A percentile compares a stretch with the other conserved stretches of the same genome.
These are phyloP conservation scores for Geosmithia morbida DNA, from an alignment of 2,329 filamentous ascomycete genomes.

Conservation along the genomic window DNA sequence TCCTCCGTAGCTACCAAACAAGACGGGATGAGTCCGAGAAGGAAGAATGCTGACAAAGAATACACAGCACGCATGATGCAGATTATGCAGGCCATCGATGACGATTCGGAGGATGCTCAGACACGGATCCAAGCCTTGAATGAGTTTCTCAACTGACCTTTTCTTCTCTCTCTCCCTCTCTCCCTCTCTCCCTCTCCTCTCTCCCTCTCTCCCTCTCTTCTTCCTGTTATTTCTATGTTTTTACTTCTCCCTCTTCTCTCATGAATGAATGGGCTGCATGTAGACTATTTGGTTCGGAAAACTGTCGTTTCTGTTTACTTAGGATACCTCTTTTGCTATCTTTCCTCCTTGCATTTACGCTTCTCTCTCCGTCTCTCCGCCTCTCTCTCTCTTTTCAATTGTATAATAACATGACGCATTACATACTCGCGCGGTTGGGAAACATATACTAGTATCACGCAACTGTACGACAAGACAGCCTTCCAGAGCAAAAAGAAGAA, in stretches of 20 bases:
- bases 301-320: neutral
- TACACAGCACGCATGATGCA: constrained; percentile 47
- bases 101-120: constrained; percentile 43
- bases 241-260: neutral
- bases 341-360: neutral
- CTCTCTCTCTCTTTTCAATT: neutral
- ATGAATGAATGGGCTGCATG: neutral
- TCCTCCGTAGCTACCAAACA: too few species aligned
- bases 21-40: neutral
- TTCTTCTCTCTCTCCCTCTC: too few species aligned
- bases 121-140: constrained; percentile 44
- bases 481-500: too few species aligned
- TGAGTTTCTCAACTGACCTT: constrained; percentile 21
- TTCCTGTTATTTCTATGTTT: neutral
- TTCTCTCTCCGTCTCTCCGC: neutral
- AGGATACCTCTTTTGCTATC: neutral
- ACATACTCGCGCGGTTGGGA: neutral
- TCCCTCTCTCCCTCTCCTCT: too few species aligned
- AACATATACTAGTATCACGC: neutral
- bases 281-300: neutral
- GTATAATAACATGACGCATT: neutral
- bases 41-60: constrained; percentile 1
- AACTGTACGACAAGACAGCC: neutral
- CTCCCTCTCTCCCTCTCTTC: neutral
- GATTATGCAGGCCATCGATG: constrained; percentile 45